Conservation (phyloP, 164 flowering plant genomes). For the Taxillus chinensis region DNA sequence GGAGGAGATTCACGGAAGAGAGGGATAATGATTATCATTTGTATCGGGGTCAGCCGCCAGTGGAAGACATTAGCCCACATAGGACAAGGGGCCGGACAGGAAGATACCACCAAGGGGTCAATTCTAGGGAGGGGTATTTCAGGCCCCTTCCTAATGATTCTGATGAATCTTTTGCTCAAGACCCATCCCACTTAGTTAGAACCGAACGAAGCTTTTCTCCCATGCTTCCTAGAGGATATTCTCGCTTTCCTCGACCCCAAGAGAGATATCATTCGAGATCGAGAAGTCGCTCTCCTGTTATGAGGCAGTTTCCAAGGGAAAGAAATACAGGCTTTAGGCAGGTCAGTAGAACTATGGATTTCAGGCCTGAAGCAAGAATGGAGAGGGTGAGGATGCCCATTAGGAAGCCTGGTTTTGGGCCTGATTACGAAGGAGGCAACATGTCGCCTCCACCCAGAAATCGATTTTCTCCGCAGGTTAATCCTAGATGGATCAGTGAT, state of each 20-base stretch:
- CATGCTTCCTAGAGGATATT: conserved; percentile 8
- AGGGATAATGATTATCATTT: conserved; percentile 13
- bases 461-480: conserved; percentile 16
- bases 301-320: conserved; percentile 11
- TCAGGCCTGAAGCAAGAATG: conserved; percentile 16
- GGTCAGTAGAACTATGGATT: conserved; percentile 19
- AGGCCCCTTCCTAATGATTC: conserved; percentile 10
- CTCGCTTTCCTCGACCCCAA: conserved; percentile 10
- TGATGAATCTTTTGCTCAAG: conserved; percentile 12
- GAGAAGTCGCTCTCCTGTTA: conserved; percentile 20
- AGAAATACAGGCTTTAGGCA: conserved; percentile 13
- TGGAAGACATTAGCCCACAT: conserved; percentile 13
- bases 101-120: conserved; percentile 15
- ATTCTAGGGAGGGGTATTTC: conserved; percentile 12
- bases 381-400: conserved; percentile 22
- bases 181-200: conserved; percentile 12
- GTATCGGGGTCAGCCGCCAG: conserved; percentile 6
- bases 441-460: conserved; percentile 17
- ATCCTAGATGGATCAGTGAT: conserved; percentile 19
- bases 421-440: conserved; percentile 15
- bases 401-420: conserved; percentile 15
- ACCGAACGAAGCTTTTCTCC: conserved; percentile 25
- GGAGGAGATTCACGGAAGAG: conserved; percentile 11
- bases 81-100: conserved; percentile 14
- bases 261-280: conserved; percentile 21